A percentile compares a stretch with the other conserved stretches of the same genome.
Evolutionary conservation across 2,329 filamentous ascomycete genomes (phyloP).

Genomic region (Cladosporium oxysporum): DNA sequence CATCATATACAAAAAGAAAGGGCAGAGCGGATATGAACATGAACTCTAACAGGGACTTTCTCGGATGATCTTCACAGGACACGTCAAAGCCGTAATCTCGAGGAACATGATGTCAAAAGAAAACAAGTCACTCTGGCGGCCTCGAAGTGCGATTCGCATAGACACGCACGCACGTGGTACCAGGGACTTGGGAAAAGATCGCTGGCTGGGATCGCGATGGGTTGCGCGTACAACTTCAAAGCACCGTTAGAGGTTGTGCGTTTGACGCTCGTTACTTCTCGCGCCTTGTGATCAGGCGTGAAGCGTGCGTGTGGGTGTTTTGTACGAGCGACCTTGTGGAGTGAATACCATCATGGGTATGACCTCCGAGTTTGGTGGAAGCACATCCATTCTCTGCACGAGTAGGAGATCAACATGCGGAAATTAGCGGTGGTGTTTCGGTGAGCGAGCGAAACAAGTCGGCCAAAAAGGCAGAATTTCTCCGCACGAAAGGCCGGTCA

Average conservation of each 20-base stretch:
- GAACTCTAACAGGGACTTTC: not conserved
- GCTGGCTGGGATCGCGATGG: not conserved
- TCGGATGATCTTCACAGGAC: not conserved
- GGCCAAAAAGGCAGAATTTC: not conserved
- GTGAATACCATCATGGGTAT: not conserved
- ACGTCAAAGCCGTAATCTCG: not conserved
- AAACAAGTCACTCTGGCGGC: not conserved
- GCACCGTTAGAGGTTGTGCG: not conserved
- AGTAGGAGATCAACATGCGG: not conserved
- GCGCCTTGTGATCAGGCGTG: not conserved
- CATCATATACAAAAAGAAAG: not conserved
- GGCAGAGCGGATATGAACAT: not conserved
- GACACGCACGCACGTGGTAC: not conserved
- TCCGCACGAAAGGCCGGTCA: not conserved
- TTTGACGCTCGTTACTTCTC: not conserved
- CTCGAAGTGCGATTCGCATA: not conserved
- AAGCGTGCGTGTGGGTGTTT: not conserved
- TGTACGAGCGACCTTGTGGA: not conserved
- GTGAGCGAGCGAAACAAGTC: not conserved
- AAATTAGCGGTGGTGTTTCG: not conserved
- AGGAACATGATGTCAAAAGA: not conserved
- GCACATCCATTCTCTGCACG: not conserved
- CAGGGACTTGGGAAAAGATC: not conserved
- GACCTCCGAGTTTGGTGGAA: not conserved
- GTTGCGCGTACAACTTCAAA: not conserved